Evolutionary conservation across 345 rosid genomes (phyloP).

Genomic region (Punica granatum): DNA sequence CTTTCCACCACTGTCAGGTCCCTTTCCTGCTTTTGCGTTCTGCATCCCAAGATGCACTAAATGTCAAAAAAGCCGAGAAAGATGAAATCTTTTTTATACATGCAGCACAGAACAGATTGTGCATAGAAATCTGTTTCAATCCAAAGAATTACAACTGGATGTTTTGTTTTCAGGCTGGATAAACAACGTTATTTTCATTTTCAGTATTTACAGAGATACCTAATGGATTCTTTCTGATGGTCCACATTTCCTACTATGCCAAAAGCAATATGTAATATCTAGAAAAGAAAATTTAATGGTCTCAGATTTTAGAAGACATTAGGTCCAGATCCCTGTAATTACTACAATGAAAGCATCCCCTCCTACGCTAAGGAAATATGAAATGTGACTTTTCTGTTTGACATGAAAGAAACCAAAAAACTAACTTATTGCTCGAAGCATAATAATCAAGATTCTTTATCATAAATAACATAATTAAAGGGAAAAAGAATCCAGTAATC

Average conservation of each 20-base stretch:
- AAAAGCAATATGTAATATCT: too few species aligned
- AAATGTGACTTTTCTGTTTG: background rate
- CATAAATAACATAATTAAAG: background rate
- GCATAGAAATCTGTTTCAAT: background rate
- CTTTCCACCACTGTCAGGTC: slow-evolving; percentile 29
- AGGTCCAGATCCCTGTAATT: background rate
- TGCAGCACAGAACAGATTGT: background rate
- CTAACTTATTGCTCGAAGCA: background rate
- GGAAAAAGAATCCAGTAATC: background rate
- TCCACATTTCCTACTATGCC: too few species aligned
- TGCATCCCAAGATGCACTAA: slow-evolving; percentile 31
- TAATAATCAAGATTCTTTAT: background rate
- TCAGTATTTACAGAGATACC: too few species aligned
- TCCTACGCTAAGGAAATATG: background rate
- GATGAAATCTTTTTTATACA: background rate
- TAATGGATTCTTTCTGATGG: too few species aligned
- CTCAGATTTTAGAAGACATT: background rate
- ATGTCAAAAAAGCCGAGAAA: background rate
- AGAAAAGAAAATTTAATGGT: background rate
- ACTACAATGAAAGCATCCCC: background rate
- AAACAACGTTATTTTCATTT: too few species aligned
- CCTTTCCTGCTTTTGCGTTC: slow-evolving; percentile 58
- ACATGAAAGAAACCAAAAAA: background rate
- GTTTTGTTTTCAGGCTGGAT: too few species aligned
- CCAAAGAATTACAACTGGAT: too few species aligned